Evolutionary conservation across 139 green algal species (phyloP), one percentile per base, ranked within the genome.

Genomic region (Chlamydomonas sphaeroides): DNA sequence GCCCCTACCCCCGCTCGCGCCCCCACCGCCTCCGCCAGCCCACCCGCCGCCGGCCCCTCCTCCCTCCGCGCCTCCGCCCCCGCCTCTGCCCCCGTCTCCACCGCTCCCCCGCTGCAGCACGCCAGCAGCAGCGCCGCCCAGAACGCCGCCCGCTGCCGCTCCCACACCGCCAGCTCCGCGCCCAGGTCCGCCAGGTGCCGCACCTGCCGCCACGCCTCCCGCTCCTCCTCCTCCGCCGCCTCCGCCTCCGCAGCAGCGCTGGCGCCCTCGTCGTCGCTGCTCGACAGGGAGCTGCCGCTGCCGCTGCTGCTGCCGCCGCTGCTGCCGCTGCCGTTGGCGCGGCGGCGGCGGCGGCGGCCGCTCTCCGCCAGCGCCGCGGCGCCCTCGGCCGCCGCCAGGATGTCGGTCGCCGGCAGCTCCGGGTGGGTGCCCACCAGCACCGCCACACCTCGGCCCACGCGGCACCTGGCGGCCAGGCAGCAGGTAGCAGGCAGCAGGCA

Each of bases 361-460:
- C n/a, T n/a, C n/a, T n/a, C n/a, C n/a, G n/a, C n/a, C n/a, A n/a
- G n/a, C n/a, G n/a, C n/a, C n/a, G n/a, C n/a, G n/a, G n/a, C n/a
- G n/a, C n/a, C n/a, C n/a, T n/a, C n/a, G n/a, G n/a, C 26, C 33
- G 35, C 35, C 33, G 11, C 35, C 17, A 36, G 5, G 15, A 93
- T 69, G 71, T 83, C 87, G 3, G 76, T 17, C 0, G 88, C 80
- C 6, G 74, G 51, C 39, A 96, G 85, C 80, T 96, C 92, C 21
- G 93, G 92, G 70, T 96, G 92, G 0, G 89, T 92, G 36, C 84
- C 78, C n/a, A 88, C 93, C 39, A 90, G 82, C 73, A 93, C 89
- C n/a, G 87, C 89, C 26, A 90, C 87, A 8, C 89, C 89, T 3
- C 3, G 2, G 7, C 87, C 89, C 62, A 93, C 87, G 8, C 32